Conservation (phyloP, 495 filamentous ascomycete genomes). For the Polyplosphaeria fusca region DNA sequence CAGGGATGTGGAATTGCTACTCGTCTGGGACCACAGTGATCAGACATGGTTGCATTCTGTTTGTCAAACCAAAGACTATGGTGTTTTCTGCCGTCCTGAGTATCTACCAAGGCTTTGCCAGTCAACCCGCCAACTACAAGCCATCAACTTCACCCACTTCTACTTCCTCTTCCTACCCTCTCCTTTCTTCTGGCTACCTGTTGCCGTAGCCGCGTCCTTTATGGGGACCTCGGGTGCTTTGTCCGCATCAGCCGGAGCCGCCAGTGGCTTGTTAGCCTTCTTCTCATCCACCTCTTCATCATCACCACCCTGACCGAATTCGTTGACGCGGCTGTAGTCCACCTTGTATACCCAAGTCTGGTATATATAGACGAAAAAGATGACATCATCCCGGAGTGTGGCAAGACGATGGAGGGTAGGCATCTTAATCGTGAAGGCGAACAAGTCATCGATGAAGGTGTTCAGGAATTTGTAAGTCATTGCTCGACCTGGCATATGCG, state of each 20-base stretch:
- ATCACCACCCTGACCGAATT: constrained; percentile 93
- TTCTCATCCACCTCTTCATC: constrained; percentile 68
- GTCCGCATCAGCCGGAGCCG: constrained; percentile 35
- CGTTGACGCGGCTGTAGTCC: constrained; percentile 90
- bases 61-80: too few relatives aligned
- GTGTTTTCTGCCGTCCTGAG: too few relatives aligned
- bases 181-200: constrained; percentile 38
- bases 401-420: constrained; percentile 91
- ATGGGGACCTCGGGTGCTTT: constrained; percentile 44
- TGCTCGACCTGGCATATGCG: constrained; percentile 92
- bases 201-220: constrained; percentile 37
- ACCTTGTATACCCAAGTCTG: constrained; percentile 90
- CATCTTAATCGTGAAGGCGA: constrained; percentile 99
- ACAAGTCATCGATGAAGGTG: constrained; percentile 81
- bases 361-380: constrained; percentile 98
- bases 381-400: constrained; percentile 90
- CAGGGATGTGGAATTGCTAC: too few relatives aligned
- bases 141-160: too few relatives aligned
- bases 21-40: too few relatives aligned
- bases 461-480: constrained; percentile 98
- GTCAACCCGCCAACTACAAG: too few relatives aligned
- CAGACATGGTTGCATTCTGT: too few relatives aligned
- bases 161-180: constrained; percentile 32
- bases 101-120: too few relatives aligned
- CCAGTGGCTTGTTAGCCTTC: constrained; percentile 37